phyloP scores from a whole-genome alignment of 208 protist species.

The Novymonas esmeraldas region DNA sequence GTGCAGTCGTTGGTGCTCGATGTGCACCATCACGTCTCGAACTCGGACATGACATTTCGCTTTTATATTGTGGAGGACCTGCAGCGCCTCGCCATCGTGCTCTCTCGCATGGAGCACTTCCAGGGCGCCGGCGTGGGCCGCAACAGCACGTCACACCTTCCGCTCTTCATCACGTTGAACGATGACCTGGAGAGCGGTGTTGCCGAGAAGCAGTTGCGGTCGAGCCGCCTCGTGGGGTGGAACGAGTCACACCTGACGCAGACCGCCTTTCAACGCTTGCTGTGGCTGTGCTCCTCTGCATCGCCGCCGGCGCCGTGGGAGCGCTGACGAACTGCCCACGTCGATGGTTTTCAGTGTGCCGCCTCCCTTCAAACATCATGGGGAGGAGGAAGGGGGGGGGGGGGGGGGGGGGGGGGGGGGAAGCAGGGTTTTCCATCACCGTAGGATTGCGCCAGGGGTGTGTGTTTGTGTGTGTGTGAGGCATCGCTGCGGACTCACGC shows the following conservation, averaged over 20 bases:
- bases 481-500: no score
- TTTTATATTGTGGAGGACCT: slow-evolving; percentile 35
- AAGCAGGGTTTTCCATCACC: no score
- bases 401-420: no score
- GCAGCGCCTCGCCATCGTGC: slow-evolving; percentile 23
- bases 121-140: no score
- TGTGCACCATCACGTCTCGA: slow-evolving; percentile 28
- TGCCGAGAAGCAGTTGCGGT: background rate
- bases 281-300: slow-evolving; percentile 16
- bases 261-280: slow-evolving; percentile 15
- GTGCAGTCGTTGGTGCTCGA: slow-evolving; percentile 22
- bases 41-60: slow-evolving; percentile 7
- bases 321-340: background rate
- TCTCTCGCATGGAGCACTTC: slow-evolving; percentile 8
- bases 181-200: slow-evolving; percentile 20
- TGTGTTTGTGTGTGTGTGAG: no score
- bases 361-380: background rate
- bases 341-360: background rate
- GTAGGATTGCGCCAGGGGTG: no score
- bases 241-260: slow-evolving; percentile 11
- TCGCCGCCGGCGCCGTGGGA: slow-evolving; percentile 22
- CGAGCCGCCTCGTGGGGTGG: slow-evolving; percentile 5
- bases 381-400: no score
- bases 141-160: slow-evolving; percentile 1
- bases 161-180: slow-evolving; percentile 35